These are phyloP conservation scores for Coleophoma cylindrospora DNA, from an alignment of 2,329 filamentous ascomycete genomes.

Conservation along the genomic window DNA sequence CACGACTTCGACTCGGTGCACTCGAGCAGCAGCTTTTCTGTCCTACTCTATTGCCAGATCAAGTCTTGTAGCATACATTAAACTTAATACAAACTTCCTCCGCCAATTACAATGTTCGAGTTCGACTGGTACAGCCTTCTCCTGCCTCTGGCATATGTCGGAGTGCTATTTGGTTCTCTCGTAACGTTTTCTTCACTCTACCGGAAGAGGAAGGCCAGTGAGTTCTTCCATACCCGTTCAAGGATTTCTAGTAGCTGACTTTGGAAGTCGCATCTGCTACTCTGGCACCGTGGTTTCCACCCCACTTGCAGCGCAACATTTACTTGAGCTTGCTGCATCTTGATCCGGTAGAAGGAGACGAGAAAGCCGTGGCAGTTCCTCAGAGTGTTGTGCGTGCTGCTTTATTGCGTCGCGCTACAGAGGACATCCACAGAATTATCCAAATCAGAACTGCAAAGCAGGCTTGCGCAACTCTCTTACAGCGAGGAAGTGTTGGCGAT, in stretches of 20 bases:
- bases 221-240: slow-evolving; percentile 25
- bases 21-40: too few relatives aligned
- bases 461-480: slow-evolving; percentile 75
- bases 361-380: slow-evolving; percentile 67
- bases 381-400: slow-evolving; percentile 85
- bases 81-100: too few relatives aligned
- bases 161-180: slow-evolving; percentile 81
- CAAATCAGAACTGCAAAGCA: slow-evolving; percentile 85
- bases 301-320: slow-evolving; percentile 87
- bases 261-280: slow-evolving; percentile 68
- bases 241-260: slow-evolving; percentile 12
- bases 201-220: slow-evolving; percentile 83
- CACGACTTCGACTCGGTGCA: too few relatives aligned
- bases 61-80: too few relatives aligned
- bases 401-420: slow-evolving; percentile 79
- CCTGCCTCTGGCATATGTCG: slow-evolving; percentile 85
- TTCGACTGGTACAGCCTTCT: slow-evolving; percentile 79
- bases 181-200: slow-evolving; percentile 91
- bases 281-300: slow-evolving; percentile 89
- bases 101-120: slow-evolving; percentile 23
- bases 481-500: slow-evolving; percentile 89
- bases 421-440: slow-evolving; percentile 90
- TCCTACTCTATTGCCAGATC: too few relatives aligned
- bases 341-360: slow-evolving; percentile 52
- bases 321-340: slow-evolving; percentile 91